Base-by-base conservation (phyloP, 139 green algal genomes). In the Chlorella sp. region DNA sequence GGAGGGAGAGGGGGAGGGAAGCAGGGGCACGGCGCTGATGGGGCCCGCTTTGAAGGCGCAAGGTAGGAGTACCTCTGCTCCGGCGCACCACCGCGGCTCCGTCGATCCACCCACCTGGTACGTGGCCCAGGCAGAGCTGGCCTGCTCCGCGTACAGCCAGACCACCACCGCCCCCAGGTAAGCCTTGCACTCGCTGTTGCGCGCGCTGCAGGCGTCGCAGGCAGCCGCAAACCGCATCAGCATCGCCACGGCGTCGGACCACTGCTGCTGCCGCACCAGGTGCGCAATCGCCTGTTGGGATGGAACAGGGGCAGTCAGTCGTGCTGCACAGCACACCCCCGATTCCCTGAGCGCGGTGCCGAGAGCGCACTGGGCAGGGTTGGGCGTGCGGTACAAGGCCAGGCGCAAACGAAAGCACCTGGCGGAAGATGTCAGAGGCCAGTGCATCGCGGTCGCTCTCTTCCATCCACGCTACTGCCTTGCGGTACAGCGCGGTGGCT, bases 111-210 rank as follows among this genome's bases (percentile, higher is more conserved):
- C n/a, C n/a, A n/a, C 79, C 77, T 88, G 83, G 50, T 91, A 89
- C 0, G 60, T 80, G 2, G 55, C 29, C 88, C 87, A 95, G 0
- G 92, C 91, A 14, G 81, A 25, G 14, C 76, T 74, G 1, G 76
- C 85, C 66, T 94, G 73, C 4, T 77, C 79, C 1, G 79, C 82
- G 42, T 86, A 87, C 66, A 97, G 80, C 67, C 77, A 87, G 12
- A 90, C 83, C 15, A 97, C 88, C 42, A 95, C 83, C 0, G 83
- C 80, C 40, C 86, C 84, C 15, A 96, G 79, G 73, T 95, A 96
- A 0, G 88, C 84, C 53, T 89, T 92, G 70, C 63, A 79, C 69
- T 92, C 87, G 31, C 81, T 87, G 70, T 61, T 76, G 65, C 68
- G 72, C 4, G 74, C 74, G 14, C 68, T 40, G 2, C 12, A 41